A percentile compares a stretch with the other conserved stretches of the same genome.
These are phyloP conservation scores for Clathrus columnatus DNA, from an alignment of 768 basidiomycete genomes.

Conservation along the genomic window DNA sequence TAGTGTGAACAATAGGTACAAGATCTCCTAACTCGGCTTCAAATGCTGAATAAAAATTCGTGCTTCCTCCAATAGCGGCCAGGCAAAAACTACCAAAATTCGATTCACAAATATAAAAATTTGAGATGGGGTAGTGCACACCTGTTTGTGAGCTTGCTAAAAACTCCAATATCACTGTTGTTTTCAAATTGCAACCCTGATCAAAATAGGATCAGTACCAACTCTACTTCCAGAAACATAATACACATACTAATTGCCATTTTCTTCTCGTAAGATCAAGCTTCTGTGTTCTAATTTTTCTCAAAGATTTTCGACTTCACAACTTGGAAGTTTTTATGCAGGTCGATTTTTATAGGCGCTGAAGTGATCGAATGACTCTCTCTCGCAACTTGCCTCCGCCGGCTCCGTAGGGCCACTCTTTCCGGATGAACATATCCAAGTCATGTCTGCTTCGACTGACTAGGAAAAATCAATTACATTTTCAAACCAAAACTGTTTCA, in stretches of 20 bases:
- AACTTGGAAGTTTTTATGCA: too few species aligned
- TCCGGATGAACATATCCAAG: neutral
- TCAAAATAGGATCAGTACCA: neutral
- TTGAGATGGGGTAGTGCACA: constrained; percentile 11
- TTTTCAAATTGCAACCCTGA: constrained; percentile 90
- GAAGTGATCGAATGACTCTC: neutral
- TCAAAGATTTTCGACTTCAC: too few species aligned
- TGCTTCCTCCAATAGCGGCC: constrained; percentile 84
- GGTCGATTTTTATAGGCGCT: neutral
- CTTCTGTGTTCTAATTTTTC: neutral
- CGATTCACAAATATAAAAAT: neutral
- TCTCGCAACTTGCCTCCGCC: neutral
- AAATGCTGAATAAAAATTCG: constrained; percentile 97
- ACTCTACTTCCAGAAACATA: constrained; percentile 7
- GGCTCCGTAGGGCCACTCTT: too few species aligned
- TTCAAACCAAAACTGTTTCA: neutral
- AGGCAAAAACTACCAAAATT: constrained; percentile 70
- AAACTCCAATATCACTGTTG: constrained; percentile 92
- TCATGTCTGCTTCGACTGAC: neutral
- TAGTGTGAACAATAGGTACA: constrained; percentile 92
- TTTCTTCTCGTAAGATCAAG: too few species aligned
- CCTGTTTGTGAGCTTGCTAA: constrained; percentile 90
- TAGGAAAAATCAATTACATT: neutral
- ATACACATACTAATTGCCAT: constrained; percentile 54
- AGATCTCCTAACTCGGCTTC: constrained; percentile 91